Percentiles rank a stretch among this genome's conserved stretches.
Conservation (phyloP, 176 grass and related monocot genomes). For the Miscanthus lutarioriparius region DNA sequence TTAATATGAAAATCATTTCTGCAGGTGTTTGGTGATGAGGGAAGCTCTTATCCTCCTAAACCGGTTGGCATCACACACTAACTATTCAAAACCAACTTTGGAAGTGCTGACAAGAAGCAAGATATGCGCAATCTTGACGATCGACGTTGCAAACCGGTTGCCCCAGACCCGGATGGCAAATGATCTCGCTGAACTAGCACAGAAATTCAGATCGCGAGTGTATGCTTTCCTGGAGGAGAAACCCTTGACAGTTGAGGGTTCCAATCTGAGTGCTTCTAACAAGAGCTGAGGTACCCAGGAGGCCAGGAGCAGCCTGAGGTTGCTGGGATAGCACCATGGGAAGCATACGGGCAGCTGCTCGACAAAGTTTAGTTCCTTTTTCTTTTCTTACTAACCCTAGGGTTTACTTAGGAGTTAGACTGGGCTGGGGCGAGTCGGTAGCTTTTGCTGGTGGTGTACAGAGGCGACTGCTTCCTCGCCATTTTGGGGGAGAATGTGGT, state of each 20-base stretch:
- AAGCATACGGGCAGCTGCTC: background rate
- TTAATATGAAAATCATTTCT: constrained; percentile 10
- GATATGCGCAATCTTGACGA: constrained; percentile 57
- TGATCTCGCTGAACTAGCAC: constrained; percentile 64
- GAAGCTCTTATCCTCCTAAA: constrained; percentile 91
- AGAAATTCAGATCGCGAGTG: constrained; percentile 56
- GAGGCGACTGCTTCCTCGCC: constrained; percentile 33
- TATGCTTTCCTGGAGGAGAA: constrained; percentile 65
- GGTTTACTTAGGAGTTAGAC: constrained; percentile 8
- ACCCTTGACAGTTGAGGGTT: constrained; percentile 12
- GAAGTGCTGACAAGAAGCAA: constrained; percentile 62
- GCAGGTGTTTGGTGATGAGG: constrained; percentile 70
- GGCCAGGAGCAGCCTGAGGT: too few relatives aligned
- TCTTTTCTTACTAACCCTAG: constrained; percentile 1
- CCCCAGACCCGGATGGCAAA: constrained; percentile 53
- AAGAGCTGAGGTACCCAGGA: constrained; percentile 37
- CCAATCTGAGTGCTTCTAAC: constrained; percentile 20
- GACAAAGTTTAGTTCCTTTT: background rate
- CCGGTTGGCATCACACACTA: constrained; percentile 67
- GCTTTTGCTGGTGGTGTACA: constrained; percentile 42
- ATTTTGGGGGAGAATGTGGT: constrained; percentile 58
- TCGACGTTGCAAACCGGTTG: constrained; percentile 62
- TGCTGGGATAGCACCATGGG: background rate
- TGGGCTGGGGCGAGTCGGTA: constrained; percentile 40
- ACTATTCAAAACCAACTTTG: constrained; percentile 72